These are phyloP conservation scores for Escallonia rubra DNA, from an alignment of 129 eudicot species.

Conservation along the genomic window DNA sequence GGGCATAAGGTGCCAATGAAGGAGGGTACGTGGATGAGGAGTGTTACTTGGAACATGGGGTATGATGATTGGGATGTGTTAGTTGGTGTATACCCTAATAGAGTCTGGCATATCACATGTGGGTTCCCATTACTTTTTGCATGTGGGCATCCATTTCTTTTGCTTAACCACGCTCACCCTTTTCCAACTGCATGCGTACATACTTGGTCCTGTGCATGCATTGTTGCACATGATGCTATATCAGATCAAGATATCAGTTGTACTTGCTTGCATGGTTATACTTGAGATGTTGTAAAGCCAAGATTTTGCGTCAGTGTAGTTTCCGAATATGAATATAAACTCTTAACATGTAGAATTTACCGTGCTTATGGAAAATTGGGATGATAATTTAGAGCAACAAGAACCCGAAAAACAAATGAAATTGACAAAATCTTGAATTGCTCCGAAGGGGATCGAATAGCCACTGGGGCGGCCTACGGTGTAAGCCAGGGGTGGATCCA, in stretches of 20 bases:
- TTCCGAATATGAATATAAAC: no score
- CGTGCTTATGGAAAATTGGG: no score
- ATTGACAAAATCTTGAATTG: no score
- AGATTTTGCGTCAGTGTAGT: no score
- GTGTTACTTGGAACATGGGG: neutral
- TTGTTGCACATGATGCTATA: neutral
- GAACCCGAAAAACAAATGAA: no score
- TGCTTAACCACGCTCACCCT: neutral
- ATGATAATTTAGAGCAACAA: no score
- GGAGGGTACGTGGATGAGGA: neutral
- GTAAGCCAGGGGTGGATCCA: no score
- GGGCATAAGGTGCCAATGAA: conserved; percentile 8
- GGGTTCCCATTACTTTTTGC: conserved; percentile 2
- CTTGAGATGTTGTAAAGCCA: no score
- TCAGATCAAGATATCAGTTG: neutral
- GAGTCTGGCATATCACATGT: conserved; percentile 12
- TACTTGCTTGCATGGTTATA: neutral
- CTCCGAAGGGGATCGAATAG: no score
- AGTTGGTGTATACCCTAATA: conserved; percentile 6
- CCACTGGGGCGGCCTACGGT: no score
- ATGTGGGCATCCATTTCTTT: conserved; percentile 1
- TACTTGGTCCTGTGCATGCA: neutral
- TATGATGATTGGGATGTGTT: neutral
- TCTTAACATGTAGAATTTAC: neutral
- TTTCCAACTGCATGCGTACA: neutral